Base-by-base conservation (phyloP, 2,329 filamentous ascomycete genomes). In the Paecilomyces sp. region DNA sequence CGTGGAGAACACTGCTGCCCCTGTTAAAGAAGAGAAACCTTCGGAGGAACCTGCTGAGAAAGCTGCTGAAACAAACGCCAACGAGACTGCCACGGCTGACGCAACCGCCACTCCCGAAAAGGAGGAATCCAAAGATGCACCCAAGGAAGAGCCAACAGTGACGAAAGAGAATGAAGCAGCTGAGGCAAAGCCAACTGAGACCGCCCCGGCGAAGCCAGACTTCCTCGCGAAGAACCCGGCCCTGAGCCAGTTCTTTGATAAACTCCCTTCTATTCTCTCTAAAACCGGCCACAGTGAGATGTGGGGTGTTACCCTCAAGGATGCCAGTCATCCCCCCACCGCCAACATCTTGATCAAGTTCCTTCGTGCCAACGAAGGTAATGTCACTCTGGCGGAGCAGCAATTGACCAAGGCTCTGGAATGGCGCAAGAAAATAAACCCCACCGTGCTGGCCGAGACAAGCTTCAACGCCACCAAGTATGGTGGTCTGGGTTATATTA, bases 311-410 rank as follows among this genome's bases (percentile, higher is more conserved):
- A 79, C 83, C 33, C 84, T 97, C 53, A 71, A 74, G 60, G 68
- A 72, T 59, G 68, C 67, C 58, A 67, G 77, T 50, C 82, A 91
- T 67, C 82, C 92, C 57, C 90, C 90, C 58, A 92, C 89, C 55
- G 88, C 89, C 71, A 87, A 96, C 67, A 85, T 97, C 57, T 81
- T 97, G 55, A 91, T 96, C 73, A 97, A 97, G 80, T 97, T 92
- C 78, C 84, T 97, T 59, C 90, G 92, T 66, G 93, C 92, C 72
- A 97, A 97, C 73, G 86, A 87, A 62, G 87, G 88, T 62, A 87
- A 95, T 69, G 73, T 91, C 6, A 80, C 81, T 57, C 87, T 87
- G 71, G 90, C 92, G 15, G 86, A 88, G 71, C 84, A 88, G 58
- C 92, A 97, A 78, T 84, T 97, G 53, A 81, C 79, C 60, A 86